Percentiles rank a stretch among this genome's conserved stretches.
These are phyloP conservation scores for Dalbergia cochinchinensis DNA, from an alignment of 306 rosid genomes.

Conservation along the genomic window DNA sequence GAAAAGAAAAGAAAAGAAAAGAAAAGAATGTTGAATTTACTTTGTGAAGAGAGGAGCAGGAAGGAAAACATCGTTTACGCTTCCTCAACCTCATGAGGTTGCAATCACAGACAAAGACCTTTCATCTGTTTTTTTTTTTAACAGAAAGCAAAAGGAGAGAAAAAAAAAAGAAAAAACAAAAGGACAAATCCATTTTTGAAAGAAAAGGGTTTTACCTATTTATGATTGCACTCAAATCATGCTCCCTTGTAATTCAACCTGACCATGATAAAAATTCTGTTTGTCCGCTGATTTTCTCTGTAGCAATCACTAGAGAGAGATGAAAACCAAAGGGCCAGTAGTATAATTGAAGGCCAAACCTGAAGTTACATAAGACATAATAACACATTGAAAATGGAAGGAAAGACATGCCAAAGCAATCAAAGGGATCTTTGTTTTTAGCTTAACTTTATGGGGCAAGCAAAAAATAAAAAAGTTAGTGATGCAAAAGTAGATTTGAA, in stretches of 20 bases:
- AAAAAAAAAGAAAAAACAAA: constrained; percentile 40
- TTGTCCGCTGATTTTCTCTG: constrained; percentile 45
- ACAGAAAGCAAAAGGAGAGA: constrained; percentile 51
- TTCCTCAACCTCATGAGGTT: constrained; percentile 86
- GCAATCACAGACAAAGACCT: constrained; percentile 47
- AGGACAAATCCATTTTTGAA: constrained; percentile 36
- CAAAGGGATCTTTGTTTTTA: constrained; percentile 46
- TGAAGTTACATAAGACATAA: constrained; percentile 43
- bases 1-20: constrained; percentile 3
- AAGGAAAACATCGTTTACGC: constrained; percentile 86
- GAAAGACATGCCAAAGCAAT: constrained; percentile 47
- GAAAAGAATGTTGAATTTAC: constrained; percentile 50
- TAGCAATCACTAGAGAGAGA: constrained; percentile 49
- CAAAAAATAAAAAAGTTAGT: constrained; percentile 52
- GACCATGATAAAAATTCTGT: constrained; percentile 54
- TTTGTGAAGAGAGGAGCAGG: constrained; percentile 81
- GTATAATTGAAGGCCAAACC: constrained; percentile 37
- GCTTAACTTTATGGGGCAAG: constrained; percentile 47
- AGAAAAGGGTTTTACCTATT: constrained; percentile 50
- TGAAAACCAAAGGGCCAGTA: neutral
- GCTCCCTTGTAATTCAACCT: constrained; percentile 65
- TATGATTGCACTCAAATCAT: constrained; percentile 74
- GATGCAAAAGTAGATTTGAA: constrained; percentile 49
- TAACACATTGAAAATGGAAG: constrained; percentile 36
- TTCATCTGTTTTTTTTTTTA: constrained; percentile 48